Base-by-base conservation (phyloP, 768 basidiomycete species). In the Coprinellus micaceus region DNA sequence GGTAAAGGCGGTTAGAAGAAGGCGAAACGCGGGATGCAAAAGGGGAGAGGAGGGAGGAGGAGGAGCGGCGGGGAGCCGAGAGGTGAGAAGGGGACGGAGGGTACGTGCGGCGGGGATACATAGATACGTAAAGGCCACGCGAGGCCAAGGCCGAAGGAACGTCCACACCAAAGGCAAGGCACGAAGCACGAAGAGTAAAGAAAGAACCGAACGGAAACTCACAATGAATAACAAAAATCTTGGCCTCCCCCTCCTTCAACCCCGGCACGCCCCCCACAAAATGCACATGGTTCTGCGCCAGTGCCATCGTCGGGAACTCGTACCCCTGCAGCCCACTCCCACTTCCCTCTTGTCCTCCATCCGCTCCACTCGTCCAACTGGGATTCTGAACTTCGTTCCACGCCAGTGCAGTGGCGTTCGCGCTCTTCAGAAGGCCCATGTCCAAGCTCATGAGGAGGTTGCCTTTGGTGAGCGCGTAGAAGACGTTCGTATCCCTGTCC, bases 171-270 rank as follows among this genome's bases (percentile, higher is more conserved):
- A n/a, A n/a, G n/a, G n/a, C n/a, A n/a, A n/a, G n/a, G n/a, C n/a
- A n/a, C n/a, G n/a, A n/a, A n/a, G n/a, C n/a, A n/a, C n/a, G n/a
- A n/a, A n/a, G n/a, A n/a, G n/a, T n/a, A n/a, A n/a, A n/a, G n/a
- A 2, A 3, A n/a, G n/a, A n/a, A n/a, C n/a, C n/a, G n/a, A n/a
- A 41, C 22, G 39, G 17, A 44, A 28, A 73, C 85, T 63, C 64
- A 84, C 85, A 91, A 69, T 91, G 89, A 58, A 91, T 84, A 40
- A 91, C 86, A 57, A 87, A 91, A 56, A 91, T 82, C 49, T 81
- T 71, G 11, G 82, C 83, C 15, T 76, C 77, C 15, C 88, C 89
- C 7, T 81, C 77, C 36, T 77, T 51, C 13, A 78, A 72, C 40
- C 74, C 75, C 12, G 87, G 85, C 3, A 85, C 81, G 58, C 86